Evolutionary conservation across 75 land plant genomes (phyloP).

Genomic region (Azolla pinnata): DNA sequence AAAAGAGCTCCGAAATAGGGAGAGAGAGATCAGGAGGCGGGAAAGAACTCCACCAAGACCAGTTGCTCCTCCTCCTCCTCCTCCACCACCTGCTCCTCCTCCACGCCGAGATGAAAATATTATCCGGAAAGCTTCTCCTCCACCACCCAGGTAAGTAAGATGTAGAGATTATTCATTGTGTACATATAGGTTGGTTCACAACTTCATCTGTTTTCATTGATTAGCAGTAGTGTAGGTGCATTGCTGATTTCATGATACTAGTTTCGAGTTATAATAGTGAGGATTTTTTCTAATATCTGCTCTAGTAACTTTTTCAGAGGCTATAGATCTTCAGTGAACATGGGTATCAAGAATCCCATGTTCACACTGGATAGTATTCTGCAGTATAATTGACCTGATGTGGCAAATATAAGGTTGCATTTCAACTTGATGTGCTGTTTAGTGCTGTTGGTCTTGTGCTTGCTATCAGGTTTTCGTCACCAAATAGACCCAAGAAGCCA

Average conservation of each 20-base stretch:
- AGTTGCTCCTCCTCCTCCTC: conserved; percentile 50
- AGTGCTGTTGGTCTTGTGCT: conserved; percentile 24
- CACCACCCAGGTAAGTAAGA: conserved; percentile 16
- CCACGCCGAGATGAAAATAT: conserved; percentile 43
- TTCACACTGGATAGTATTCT: conserved; percentile 6
- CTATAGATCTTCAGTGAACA: not conserved
- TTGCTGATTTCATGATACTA: no score
- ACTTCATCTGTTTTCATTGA: no score
- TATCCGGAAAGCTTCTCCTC: conserved; percentile 50
- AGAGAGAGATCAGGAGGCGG: conserved; percentile 12
- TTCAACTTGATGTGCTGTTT: conserved; percentile 21
- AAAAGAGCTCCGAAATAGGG: conserved; percentile 39
- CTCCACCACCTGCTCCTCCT: conserved; percentile 50
- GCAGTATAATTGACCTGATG: conserved; percentile 22
- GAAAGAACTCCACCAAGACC: conserved; percentile 37
- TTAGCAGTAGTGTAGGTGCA: no score
- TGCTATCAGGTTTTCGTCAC: conserved; percentile 58
- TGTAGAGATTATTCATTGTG: no score
- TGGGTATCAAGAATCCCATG: conserved; percentile 38
- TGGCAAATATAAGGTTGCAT: conserved; percentile 21
- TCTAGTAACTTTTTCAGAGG: not conserved
- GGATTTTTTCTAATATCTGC: no score
- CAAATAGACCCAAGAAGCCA: conserved; percentile 72
- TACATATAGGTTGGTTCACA: no score
- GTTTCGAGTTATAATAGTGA: no score